These are phyloP conservation scores for Knoxdaviesia proteae DNA, from an alignment of 2,329 filamentous ascomycete species.

Conservation along the genomic window DNA sequence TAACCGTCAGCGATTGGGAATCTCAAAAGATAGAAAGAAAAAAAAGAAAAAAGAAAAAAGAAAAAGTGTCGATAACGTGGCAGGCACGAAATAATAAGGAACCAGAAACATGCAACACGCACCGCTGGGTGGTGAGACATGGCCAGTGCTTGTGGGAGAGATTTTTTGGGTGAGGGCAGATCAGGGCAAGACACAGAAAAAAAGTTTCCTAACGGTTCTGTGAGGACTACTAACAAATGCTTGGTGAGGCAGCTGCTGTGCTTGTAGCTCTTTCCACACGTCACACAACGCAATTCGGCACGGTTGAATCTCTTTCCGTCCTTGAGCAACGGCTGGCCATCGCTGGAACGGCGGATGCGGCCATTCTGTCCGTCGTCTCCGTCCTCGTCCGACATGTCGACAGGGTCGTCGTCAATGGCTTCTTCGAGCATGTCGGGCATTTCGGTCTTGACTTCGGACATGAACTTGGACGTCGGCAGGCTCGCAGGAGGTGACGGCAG, in stretches of 20 bases:
- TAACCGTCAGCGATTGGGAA: no score
- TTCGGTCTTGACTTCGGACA: slow-evolving; percentile 26
- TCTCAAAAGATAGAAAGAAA: slow-evolving; percentile 10
- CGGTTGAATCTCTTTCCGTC: slow-evolving; percentile 67
- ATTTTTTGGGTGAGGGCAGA: background rate
- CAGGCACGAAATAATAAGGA: no score
- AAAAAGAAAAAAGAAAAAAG: slow-evolving; percentile 12
- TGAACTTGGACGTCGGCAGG: slow-evolving; percentile 37
- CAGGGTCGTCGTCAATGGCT: slow-evolving; percentile 49
- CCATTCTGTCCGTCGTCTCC: slow-evolving; percentile 25
- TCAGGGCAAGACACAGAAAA: background rate
- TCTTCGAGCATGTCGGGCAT: slow-evolving; percentile 31
- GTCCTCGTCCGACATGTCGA: slow-evolving; percentile 35
- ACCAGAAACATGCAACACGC: no score
- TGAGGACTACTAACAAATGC: slow-evolving; percentile 83
- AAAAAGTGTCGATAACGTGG: background rate
- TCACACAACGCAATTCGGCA: slow-evolving; percentile 83
- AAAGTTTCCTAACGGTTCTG: slow-evolving; percentile 17
- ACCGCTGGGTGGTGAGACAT: no score
- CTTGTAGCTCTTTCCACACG: slow-evolving; percentile 99
- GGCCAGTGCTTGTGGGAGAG: no score
- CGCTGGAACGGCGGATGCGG: slow-evolving; percentile 48
- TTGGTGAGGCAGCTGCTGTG: slow-evolving; percentile 99
- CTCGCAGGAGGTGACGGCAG: slow-evolving; percentile 39
- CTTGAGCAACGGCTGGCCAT: slow-evolving; percentile 66